Evolutionary conservation across 306 rosid genomes (phyloP).

Genomic region (Ormosia semicastrata): DNA sequence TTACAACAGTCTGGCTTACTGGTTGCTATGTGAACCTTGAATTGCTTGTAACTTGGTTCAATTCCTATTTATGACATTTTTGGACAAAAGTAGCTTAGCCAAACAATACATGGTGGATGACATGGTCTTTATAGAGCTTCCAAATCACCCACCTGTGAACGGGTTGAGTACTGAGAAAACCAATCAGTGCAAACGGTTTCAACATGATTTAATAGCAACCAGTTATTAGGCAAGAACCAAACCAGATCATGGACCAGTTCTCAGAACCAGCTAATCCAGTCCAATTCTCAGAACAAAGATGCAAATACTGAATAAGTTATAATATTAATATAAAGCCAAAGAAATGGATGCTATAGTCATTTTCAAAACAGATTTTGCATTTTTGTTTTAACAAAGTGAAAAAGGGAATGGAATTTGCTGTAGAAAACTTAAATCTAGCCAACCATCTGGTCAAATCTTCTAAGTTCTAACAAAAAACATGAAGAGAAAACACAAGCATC

Average conservation of each 20-base stretch:
- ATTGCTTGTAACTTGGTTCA: too few relatives aligned
- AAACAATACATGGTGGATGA: too few relatives aligned
- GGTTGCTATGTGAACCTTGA: too few relatives aligned
- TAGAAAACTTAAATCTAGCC: neutral
- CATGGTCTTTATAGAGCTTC: too few relatives aligned
- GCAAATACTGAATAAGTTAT: neutral
- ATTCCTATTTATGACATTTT: too few relatives aligned
- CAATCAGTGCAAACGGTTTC: too few relatives aligned
- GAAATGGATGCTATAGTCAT: neutral
- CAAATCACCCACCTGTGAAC: too few relatives aligned
- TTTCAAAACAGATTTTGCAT: neutral
- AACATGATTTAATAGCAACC: neutral
- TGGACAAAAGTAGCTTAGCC: too few relatives aligned
- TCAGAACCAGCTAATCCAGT: neutral
- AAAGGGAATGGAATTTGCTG: neutral
- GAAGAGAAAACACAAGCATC: neutral
- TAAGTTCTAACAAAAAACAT: neutral
- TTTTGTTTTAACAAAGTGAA: neutral
- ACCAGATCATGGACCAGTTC: neutral
- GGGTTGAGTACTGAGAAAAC: too few relatives aligned
- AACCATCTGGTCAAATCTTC: neutral
- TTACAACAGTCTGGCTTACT: too few relatives aligned
- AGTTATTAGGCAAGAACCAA: neutral
- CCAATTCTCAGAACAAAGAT: neutral
- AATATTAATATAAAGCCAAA: neutral